phyloP scores from a whole-genome alignment of 2,329 filamentous ascomycete genomes.

The Alternaria alternata region DNA sequence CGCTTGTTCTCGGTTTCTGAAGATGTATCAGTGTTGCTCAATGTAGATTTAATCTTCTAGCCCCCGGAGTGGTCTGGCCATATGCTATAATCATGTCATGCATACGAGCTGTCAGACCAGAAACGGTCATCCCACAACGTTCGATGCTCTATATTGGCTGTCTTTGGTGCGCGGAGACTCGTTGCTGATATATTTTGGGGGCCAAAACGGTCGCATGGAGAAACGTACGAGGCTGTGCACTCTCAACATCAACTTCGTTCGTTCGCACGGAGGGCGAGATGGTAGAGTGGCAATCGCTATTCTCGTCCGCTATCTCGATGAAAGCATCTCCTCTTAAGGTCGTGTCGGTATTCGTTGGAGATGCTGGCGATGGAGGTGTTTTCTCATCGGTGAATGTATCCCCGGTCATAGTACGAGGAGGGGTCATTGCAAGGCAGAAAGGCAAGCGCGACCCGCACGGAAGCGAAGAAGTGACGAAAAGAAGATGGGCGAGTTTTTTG shows the following conservation, averaged over 20 bases:
- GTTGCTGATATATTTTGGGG: constrained; percentile 19
- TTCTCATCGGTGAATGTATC: constrained; percentile 41
- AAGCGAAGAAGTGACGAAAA: constrained; percentile 17
- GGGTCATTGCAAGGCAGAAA: constrained; percentile 32
- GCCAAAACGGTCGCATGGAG: constrained; percentile 13
- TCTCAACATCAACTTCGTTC: constrained; percentile 21
- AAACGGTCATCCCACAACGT: not conserved
- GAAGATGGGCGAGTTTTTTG: constrained; percentile 6
- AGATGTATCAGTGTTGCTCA: constrained; percentile 20
- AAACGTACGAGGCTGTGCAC: constrained; percentile 47
- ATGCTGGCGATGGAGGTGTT: constrained; percentile 33
- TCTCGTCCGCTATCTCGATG: constrained; percentile 38
- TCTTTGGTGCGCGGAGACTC: not conserved
- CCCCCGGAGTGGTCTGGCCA: not conserved
- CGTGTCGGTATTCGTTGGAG: constrained; percentile 39
- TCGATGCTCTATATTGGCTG: not conserved
- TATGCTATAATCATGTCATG: not conserved
- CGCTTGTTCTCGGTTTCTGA: constrained; percentile 33
- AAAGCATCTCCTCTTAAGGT: constrained; percentile 44
- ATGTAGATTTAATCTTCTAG: not conserved
- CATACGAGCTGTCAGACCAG: not conserved
- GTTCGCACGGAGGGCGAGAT: constrained; percentile 17
- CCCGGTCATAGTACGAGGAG: constrained; percentile 42
- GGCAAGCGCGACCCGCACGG: constrained; percentile 6
- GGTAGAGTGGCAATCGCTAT: constrained; percentile 21